These are phyloP conservation scores for Paramecium sonneborni DNA, from an alignment of 73 alveolate species.

Conservation along the genomic window DNA sequence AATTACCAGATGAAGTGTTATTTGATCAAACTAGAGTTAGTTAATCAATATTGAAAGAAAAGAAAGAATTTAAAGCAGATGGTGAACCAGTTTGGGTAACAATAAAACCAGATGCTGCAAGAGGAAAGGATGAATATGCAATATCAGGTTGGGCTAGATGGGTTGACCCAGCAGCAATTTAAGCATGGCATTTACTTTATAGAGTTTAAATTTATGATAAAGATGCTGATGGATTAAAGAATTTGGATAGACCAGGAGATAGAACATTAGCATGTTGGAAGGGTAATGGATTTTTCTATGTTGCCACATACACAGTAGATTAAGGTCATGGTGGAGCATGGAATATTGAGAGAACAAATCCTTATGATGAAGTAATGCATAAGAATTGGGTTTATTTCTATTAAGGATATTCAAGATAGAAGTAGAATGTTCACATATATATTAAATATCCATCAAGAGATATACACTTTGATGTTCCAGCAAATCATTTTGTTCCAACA, in stretches of 20 bases:
- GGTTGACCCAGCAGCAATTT: neutral
- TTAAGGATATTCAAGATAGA: slow-evolving; percentile 1
- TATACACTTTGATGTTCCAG: neutral
- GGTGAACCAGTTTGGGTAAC: neutral
- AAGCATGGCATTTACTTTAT: slow-evolving; percentile 26
- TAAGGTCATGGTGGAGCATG: slow-evolving; percentile 24
- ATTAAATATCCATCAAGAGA: slow-evolving; percentile 31
- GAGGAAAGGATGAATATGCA: slow-evolving; percentile 40
- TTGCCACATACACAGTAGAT: slow-evolving; percentile 3
- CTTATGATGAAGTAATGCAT: neutral
- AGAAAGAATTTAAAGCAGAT: neutral
- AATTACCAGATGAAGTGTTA: slow-evolving; percentile 10
- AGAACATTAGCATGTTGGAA: neutral
- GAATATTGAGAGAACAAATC: neutral
- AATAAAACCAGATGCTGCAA: neutral
- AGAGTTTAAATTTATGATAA: neutral
- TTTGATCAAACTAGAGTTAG: neutral
- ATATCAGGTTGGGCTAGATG: slow-evolving; percentile 53
- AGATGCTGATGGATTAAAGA: neutral
- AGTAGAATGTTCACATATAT: neutral
- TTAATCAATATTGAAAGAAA: neutral
- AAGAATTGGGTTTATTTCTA: slow-evolving; percentile 41
- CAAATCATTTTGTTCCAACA: slow-evolving; percentile 16
- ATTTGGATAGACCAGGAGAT: slow-evolving; percentile 35
- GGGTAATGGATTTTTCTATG: neutral